Base-by-base conservation (phyloP, 495 filamentous ascomycete genomes). In the Oidiodendron maius region DNA sequence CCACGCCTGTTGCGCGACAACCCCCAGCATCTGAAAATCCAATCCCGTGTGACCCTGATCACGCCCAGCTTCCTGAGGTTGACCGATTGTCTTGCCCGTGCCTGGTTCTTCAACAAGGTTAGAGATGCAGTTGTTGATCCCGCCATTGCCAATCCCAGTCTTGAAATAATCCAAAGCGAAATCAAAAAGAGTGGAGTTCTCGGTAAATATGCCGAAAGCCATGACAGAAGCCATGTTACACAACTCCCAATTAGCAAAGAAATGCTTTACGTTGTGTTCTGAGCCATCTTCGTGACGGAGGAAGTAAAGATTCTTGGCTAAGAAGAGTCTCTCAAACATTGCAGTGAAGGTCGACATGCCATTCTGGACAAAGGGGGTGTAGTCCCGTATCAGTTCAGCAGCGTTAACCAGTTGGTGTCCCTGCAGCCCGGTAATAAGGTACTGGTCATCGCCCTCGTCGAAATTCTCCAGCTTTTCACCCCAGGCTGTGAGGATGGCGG, bases 171-270 rank as follows among this genome's bases (percentile, higher is more conserved):
- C 41, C 1, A 48, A 17, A 24, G 30, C 15, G 68, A 36, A 44
- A 16, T 70, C 48, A 20, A 52, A 66, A 47, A 66, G 64, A 2
- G 67, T 71, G 46, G 58, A 16, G 25, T 73, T 69, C 34, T 73
- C 70, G 3, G 61, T 48, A 9, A 71, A 45, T 17, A 73, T 58
- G 13, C 68, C 66, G 45, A 71, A 67, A n/a, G 70, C 61, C 17
- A 66, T 40, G 8, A 64, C 55, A 0, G 56, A 59, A 15, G 65
- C 65, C 9, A 71, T 56, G 34, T 73, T 72, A 51, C 66, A 67
- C 22, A 67, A 55, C 28, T 73, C 70, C 67, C 70, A 73, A 40
- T 73, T 73, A 10, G 68, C 68, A 48, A 59, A 72, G 50, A 67
- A 71, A 36, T 70, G 67, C 38, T 66, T 55, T 20, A 62, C 45